Evolutionary conservation across 2,329 filamentous ascomycete genomes (phyloP), one percentile per base, ranked within the genome.

Genomic region (Penicillium hesseltinei): DNA sequence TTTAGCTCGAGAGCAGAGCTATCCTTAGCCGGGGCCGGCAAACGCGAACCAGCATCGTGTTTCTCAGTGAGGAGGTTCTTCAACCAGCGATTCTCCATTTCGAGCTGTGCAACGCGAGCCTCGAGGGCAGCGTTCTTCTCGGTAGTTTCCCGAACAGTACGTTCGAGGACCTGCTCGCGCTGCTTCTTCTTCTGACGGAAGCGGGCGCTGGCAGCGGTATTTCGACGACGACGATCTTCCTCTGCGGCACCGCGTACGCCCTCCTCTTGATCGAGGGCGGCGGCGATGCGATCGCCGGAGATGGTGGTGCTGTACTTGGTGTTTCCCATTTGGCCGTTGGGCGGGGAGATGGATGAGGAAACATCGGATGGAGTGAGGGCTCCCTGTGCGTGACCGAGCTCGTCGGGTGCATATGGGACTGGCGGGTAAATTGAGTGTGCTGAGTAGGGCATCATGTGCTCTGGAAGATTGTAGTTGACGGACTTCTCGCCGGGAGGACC

Each of bases 161-260:
- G 86, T 75, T 93, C 90, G 51, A 95, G 85, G 9, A 90, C 88
- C 75, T 92, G 89, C 79, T 96, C 91, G 50, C 91, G 88, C 78
- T 94, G 90, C 85, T 96, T 96, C 88, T 96, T 96, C 86, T 96
- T 96, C 72, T 94, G 86, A 58, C 91, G 88, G 82, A 96, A 96
- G 49, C 91, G 88, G 19, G 91, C 91, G 64, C 88, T 92, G 54
- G 91, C 91, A 33, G 91, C 91, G 2, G 92, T 95, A 78, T 96
- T 96, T 62, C 91, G 87, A 58, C 91, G 86, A 49, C 91, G 88
- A 79, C 95, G 95, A 73, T 96, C 91, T 76, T 96, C 91, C 74
- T 96, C 91, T 23, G 91, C 91, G 13, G 88, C 88, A 6, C 86
- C 65, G 39, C 89, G 87, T 13, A 88, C 88, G 39, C 85, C 80